Conservation (phyloP, 352 stramenopile genomes). For the Phytopythium boreale region DNA sequence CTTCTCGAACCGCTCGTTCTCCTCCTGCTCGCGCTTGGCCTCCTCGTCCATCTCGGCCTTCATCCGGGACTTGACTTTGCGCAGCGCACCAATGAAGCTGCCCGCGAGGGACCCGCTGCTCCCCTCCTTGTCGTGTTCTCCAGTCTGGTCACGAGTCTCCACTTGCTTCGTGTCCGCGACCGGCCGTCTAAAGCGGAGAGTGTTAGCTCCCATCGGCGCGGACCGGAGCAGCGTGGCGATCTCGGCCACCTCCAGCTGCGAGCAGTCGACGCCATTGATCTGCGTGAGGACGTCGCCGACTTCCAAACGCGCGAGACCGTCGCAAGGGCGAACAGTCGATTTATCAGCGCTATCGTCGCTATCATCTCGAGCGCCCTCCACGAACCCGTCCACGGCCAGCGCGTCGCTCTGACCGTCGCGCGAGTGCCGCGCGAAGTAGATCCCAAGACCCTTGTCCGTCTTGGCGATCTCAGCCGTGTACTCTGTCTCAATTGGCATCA, state of each 20-base stretch:
- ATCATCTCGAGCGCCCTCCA: conserved; percentile 10
- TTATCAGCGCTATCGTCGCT: not conserved
- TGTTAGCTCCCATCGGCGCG: conserved; percentile 24
- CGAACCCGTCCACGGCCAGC: conserved; percentile 39
- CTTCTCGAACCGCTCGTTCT: conserved; percentile 47
- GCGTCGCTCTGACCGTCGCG: not conserved
- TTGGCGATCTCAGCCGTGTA: conserved; percentile 31
- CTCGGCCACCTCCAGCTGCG: conserved; percentile 18
- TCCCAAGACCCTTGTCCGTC: conserved; percentile 32
- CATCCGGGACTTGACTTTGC: conserved; percentile 60
- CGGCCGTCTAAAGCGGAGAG: conserved; percentile 26
- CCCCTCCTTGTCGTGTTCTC: not conserved
- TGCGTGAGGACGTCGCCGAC: conserved; percentile 31
- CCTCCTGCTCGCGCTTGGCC: conserved; percentile 30
- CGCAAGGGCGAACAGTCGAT: not conserved
- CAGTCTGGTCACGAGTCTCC: not conserved
- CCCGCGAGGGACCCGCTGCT: conserved; percentile 21
- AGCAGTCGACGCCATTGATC: conserved; percentile 29
- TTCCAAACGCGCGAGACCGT: conserved; percentile 15
- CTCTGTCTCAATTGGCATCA: not conserved
- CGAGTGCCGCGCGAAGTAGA: conserved; percentile 35
- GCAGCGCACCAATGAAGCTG: conserved; percentile 44
- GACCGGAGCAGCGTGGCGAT: conserved; percentile 29
- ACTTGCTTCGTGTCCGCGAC: not conserved
- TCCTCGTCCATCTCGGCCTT: conserved; percentile 47